These are phyloP conservation scores for Skeletonema menzelii DNA, from an alignment of 108 stramenopile genomes.

Conservation along the genomic window DNA sequence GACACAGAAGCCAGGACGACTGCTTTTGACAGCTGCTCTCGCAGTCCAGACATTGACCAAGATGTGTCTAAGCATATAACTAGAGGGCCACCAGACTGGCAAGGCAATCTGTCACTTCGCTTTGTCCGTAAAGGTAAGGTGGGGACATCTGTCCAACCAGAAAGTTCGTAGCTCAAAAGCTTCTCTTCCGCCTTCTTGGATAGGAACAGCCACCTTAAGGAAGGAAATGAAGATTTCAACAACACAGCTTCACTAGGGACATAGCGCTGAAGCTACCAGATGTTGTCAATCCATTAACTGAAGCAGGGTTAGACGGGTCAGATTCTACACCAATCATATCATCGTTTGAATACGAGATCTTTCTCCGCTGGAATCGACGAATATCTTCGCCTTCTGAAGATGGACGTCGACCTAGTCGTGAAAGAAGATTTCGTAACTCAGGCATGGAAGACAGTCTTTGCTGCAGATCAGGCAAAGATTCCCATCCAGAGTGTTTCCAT, in stretches of 20 bases:
- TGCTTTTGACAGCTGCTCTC: conserved; percentile 75
- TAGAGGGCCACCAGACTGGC: conserved; percentile 68
- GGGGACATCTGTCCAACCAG: conserved; percentile 63
- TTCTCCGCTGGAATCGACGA: conserved; percentile 57
- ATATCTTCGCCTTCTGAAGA: conserved; percentile 52
- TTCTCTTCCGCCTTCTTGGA: conserved; percentile 71
- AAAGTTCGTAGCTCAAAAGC: conserved; percentile 67
- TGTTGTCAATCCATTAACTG: conserved; percentile 56
- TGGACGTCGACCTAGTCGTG: conserved; percentile 57
- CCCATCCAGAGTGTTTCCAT: conserved; percentile 72
- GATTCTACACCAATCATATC: conserved; percentile 63
- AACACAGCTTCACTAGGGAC: conserved; percentile 77
- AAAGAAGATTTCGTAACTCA: conserved; percentile 54
- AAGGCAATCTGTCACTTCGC: conserved; percentile 46
- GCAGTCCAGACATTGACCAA: conserved; percentile 72
- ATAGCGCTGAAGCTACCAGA: conserved; percentile 66
- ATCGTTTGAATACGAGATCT: conserved; percentile 31
- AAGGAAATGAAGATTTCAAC: conserved; percentile 39
- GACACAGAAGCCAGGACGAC: conserved; percentile 70
- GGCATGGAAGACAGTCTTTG: conserved; percentile 49
- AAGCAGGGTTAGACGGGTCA: conserved; percentile 55
- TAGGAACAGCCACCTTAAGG: conserved; percentile 64
- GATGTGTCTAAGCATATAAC: conserved; percentile 82
- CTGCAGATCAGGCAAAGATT: conserved; percentile 56
- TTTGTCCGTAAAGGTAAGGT: conserved; percentile 46